Base-by-base conservation (phyloP, 441 rosid genomes). In the Mallotus japonicus region DNA sequence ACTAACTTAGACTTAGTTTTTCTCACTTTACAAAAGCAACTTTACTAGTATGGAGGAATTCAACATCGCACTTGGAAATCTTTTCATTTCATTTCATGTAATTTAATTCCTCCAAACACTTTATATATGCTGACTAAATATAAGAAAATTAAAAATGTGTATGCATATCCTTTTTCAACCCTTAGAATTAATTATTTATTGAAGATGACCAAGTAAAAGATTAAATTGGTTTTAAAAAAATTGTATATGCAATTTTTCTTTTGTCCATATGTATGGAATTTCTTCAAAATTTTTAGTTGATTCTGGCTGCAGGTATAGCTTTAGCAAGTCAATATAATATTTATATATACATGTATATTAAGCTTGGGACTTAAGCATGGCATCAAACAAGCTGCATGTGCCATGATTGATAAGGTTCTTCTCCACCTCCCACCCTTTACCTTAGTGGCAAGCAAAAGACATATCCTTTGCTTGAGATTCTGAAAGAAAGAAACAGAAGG, bases 361-460 rank as follows among this genome's bases (percentile, higher is more conserved):
- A 77, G 78, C 74, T 82, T 82, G 81, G 60, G 61, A 67, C 65
- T 71, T 69, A 80, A 84, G 82, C 55, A 72, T 81, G 76, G 83
- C 76, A 80, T 79, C 79, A 69, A 54, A 57, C 24, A 40, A 42
- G n/a, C 12, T 77, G 64, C 72, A 49, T 65, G 44, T 70, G 76
- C 59, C 74, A 65, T 70, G 44, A 64, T 28, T 68, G 22, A 55
- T 70, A 70, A 75, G 69, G 70, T 76, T 81, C 76, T 76, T 81
- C 78, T 76, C 69, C 71, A 49, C 66, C 65, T 60, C 60, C 65
- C 56, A 53, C 51, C 22, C 85, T 79, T 85, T 82, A 77, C 79
- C 79, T 40, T 64, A 79, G 75, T 75, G 85, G 80, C 78, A 79
- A 82, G 82, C 86, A 82, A 85, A 80, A 79, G 83, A 77, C 37